A percentile compares a stretch with the other conserved stretches of the same genome.
These are phyloP conservation scores for Neofusicoccum ribis DNA, from an alignment of 2,329 filamentous ascomycete species.

Conservation along the genomic window DNA sequence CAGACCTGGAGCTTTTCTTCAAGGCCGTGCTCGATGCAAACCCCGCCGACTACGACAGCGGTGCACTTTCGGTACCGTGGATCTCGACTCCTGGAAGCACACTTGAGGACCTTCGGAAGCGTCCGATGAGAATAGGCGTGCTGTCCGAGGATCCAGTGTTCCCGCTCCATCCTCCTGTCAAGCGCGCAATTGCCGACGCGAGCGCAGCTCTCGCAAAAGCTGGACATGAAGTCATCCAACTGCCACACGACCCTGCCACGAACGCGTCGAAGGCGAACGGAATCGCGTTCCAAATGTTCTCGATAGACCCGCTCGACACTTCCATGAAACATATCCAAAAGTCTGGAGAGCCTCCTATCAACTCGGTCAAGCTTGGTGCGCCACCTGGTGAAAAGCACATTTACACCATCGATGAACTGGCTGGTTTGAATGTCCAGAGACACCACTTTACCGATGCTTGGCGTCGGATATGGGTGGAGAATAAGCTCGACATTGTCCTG, in stretches of 20 bases:
- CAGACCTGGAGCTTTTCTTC: constrained; percentile 57
- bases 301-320: constrained; percentile 12
- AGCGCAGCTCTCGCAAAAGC: constrained; percentile 39
- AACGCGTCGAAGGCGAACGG: neutral
- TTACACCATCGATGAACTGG: constrained; percentile 41
- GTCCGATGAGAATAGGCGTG: constrained; percentile 19
- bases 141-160: constrained; percentile 9
- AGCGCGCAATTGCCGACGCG: constrained; percentile 46
- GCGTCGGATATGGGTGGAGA: constrained; percentile 43
- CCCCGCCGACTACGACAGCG: constrained; percentile 54
- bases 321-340: neutral
- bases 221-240: constrained; percentile 46
- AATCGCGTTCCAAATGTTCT: neutral
- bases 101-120: neutral
- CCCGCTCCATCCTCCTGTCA: constrained; percentile 11
- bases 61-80: constrained; percentile 50
- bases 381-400: neutral
- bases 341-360: constrained; percentile 8
- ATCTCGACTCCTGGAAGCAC: constrained; percentile 22
- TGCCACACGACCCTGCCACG: constrained; percentile 11
- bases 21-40: constrained; percentile 51
- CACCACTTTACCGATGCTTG: constrained; percentile 42
- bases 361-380: neutral
- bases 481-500: constrained; percentile 53
- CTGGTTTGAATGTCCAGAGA: constrained; percentile 44